Base-by-base conservation (phyloP, 75 land plant genomes). In the Adiantum capillusveneris region DNA sequence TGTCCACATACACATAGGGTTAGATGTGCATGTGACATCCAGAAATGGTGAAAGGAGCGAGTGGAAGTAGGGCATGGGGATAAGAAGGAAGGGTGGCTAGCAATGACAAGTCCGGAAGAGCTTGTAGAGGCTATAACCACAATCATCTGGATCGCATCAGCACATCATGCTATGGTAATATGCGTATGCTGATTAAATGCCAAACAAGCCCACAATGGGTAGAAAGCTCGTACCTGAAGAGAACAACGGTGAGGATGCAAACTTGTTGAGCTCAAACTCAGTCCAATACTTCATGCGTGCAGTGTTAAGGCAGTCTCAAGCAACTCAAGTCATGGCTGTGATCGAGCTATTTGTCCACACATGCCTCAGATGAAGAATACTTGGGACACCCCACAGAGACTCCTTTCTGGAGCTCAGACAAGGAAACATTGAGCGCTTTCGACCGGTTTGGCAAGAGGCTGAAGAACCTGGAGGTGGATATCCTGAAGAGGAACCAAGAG, bases 151-250 rank as follows among this genome's bases (percentile, higher is more conserved):
- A 63, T 78, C 12, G 57, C 78, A 13, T 83, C 86, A 0, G 84
- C 72, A 3, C 86, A 83, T 62, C 85, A 83, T 63, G 86, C 91
- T 83, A 43, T 84, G 84, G 9, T 81, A 83, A 45, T 87, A 80
- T 65, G 37, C 70, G 12, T 79, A 69, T 42, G 91, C 69, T 1
- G 90, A 80, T 16, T 83, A 77, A 58, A 64, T 77, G 30, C 86
- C 84, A 1, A 65, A 62, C 64, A 46, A 29, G 1, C 70, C 70
- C 26, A 61, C 65, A 19, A 60, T 29, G 45, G 44, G 39, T 14
- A 39, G 52, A 13, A 29, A 20, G 24, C 29, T 60, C 0, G 60
- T 60, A 11, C 65, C 65, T 20, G 62, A 58, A 36, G 64, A 51
- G 17, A 41, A 29, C 31, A 66, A 58, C 18, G 18, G 17, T 21